Conservation (phyloP, 1,284 basidiomycete species). For the Sanguinoderma infundibulare region DNA sequence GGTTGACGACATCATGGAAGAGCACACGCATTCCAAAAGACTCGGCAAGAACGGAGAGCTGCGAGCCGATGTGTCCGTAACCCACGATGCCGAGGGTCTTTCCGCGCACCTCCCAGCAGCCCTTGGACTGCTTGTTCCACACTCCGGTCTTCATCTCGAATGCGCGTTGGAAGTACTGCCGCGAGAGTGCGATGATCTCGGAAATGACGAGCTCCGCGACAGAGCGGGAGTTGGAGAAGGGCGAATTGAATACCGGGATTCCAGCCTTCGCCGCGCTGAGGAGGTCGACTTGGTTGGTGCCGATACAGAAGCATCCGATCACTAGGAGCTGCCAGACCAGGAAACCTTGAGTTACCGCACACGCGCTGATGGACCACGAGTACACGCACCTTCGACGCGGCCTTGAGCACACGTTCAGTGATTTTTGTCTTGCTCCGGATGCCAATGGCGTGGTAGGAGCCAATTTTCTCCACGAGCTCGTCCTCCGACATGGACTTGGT, state of each 20-base stretch:
- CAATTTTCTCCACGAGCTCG: constrained; percentile 89
- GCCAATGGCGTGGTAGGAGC: constrained; percentile 92
- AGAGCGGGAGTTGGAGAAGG: constrained; percentile 99
- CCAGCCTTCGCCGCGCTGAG: constrained; percentile 84
- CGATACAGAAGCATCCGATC: constrained; percentile 99
- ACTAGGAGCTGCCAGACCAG: constrained; percentile 76
- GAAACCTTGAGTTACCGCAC: background rate
- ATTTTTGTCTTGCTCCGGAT: constrained; percentile 98
- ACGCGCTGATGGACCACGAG: background rate
- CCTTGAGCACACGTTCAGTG: constrained; percentile 87
- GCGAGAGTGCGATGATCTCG: constrained; percentile 93
- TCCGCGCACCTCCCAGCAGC: constrained; percentile 97
- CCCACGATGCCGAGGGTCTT: constrained; percentile 99
- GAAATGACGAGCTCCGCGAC: constrained; percentile 98
- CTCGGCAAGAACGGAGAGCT: constrained; percentile 97
- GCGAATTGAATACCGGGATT: constrained; percentile 99
- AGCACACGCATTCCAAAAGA: constrained; percentile 96
- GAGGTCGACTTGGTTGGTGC: constrained; percentile 98
- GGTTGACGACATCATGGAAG: constrained; percentile 95
- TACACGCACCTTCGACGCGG: constrained; percentile 72
- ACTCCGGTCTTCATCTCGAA: constrained; percentile 88
- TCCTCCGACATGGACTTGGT: constrained; percentile 90
- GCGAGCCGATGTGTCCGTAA: constrained; percentile 98
- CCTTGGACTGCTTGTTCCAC: constrained; percentile 99
- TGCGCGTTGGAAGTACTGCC: constrained; percentile 91